phyloP scores from a whole-genome alignment of 768 basidiomycete genomes.

The Termitomyces sp. region DNA sequence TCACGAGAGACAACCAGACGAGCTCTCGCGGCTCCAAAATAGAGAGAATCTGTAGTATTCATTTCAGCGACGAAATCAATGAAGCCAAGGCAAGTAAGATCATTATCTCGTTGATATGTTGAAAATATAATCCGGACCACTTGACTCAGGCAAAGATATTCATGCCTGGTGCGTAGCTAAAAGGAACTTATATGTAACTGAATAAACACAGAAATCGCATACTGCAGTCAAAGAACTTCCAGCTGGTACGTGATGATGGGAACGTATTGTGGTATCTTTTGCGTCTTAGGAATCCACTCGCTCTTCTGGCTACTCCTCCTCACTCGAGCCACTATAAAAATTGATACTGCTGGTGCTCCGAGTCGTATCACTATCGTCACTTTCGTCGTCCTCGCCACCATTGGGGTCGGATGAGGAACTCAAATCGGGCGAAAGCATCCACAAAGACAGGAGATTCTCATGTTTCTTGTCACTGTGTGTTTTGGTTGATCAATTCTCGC shows the following conservation, averaged over 20 bases:
- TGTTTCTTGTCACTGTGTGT: no score
- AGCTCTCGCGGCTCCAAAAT: not conserved
- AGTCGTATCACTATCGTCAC: not conserved
- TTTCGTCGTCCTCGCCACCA: not conserved
- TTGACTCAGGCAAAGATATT: no score
- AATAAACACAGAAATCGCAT: not conserved
- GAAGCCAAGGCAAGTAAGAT: not conserved
- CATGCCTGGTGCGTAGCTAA: not conserved
- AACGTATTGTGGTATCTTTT: not conserved
- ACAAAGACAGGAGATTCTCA: no score
- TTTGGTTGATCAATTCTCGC: no score
- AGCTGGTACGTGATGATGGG: not conserved
- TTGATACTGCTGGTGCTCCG: not conserved
- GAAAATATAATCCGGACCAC: no score
- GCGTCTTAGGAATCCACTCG: not conserved
- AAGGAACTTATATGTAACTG: not conserved
- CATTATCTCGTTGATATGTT: not conserved
- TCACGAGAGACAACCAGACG: not conserved
- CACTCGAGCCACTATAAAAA: not conserved
- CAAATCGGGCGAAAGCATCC: no score
- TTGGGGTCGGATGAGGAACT: not conserved
- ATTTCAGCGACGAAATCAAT: not conserved
- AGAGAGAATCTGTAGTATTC: not conserved
- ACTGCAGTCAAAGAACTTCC: not conserved
- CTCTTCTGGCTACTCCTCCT: not conserved